Percentiles rank a stretch among this genome's conserved stretches.
Evolutionary conservation across 2,329 filamentous ascomycete genomes (phyloP).

Genomic region (Chaetomiaceae sp.): DNA sequence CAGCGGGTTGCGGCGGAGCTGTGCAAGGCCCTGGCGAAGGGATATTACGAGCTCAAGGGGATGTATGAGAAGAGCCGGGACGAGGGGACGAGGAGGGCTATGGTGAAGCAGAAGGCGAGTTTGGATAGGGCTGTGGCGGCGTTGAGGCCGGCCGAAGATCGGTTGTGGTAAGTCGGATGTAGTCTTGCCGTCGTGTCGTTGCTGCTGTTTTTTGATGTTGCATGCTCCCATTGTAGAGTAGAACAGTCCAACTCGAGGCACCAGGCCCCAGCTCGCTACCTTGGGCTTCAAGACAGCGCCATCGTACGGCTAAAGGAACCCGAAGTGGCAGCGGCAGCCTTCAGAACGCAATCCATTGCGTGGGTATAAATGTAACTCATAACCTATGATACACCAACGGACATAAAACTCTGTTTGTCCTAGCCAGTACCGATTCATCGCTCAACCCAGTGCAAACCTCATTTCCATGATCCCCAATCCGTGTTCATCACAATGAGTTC

Average conservation of each 20-base stretch:
- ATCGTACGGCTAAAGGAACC: not conserved
- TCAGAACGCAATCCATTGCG: not conserved
- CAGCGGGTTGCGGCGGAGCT: not conserved
- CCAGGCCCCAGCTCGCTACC: no score
- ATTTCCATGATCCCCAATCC: not conserved
- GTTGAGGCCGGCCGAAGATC: no score
- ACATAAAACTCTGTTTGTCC: not conserved
- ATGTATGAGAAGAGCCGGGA: no score
- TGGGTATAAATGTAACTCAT: conserved; percentile 6
- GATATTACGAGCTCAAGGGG: not conserved
- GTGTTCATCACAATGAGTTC: conserved; percentile 20
- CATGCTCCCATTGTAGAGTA: no score
- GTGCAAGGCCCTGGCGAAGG: not conserved
- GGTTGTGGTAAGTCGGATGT: no score
- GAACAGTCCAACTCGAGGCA: no score
- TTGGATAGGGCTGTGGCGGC: not conserved
- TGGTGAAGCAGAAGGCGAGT: not conserved
- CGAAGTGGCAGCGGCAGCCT: not conserved
- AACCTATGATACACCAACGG: not conserved
- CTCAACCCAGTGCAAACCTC: no score
- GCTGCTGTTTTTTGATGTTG: no score
- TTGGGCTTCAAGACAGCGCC: no score
- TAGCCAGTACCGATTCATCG: not conserved
- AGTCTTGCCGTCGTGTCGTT: no score
- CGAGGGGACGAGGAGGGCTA: not conserved